These are phyloP conservation scores for Artemisia annua DNA, from an alignment of 129 eudicot genomes.

Conservation along the genomic window DNA sequence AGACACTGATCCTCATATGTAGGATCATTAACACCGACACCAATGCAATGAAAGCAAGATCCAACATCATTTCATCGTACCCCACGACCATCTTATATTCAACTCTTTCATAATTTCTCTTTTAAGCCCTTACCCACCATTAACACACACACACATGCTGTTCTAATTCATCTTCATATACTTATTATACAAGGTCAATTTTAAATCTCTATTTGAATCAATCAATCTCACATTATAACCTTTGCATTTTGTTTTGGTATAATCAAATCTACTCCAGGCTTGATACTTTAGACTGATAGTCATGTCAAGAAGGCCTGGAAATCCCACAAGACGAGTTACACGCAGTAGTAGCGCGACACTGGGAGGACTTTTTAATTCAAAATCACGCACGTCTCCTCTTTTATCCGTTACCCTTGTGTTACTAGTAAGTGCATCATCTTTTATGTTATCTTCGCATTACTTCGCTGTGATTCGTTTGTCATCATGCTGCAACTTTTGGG, in stretches of 20 bases:
- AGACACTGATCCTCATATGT: not conserved
- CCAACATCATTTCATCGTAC: too few species aligned
- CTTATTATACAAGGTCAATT: too few species aligned
- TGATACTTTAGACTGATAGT: not conserved
- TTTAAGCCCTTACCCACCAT: too few species aligned
- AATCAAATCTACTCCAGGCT: not conserved
- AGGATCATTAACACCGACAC: constrained; percentile 8
- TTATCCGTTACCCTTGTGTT: not conserved
- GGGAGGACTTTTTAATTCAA: not conserved
- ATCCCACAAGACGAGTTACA: constrained; percentile 8
- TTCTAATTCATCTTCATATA: too few species aligned
- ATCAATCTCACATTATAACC: too few species aligned
- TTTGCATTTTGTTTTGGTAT: too few species aligned
- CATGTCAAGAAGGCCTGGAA: constrained; percentile 9
- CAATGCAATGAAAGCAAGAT: not conserved
- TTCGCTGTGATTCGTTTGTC: not conserved
- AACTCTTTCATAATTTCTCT: too few species aligned
- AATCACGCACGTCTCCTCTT: not conserved
- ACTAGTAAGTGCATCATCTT: constrained; percentile 11
- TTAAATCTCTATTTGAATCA: too few species aligned
- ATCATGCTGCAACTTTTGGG: not conserved
- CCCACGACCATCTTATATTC: too few species aligned
- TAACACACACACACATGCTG: too few species aligned
- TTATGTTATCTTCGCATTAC: not conserved
- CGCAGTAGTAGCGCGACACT: not conserved